These are phyloP conservation scores for Fusarium acutatum DNA, from an alignment of 2,329 filamentous ascomycete genomes.

Conservation along the genomic window DNA sequence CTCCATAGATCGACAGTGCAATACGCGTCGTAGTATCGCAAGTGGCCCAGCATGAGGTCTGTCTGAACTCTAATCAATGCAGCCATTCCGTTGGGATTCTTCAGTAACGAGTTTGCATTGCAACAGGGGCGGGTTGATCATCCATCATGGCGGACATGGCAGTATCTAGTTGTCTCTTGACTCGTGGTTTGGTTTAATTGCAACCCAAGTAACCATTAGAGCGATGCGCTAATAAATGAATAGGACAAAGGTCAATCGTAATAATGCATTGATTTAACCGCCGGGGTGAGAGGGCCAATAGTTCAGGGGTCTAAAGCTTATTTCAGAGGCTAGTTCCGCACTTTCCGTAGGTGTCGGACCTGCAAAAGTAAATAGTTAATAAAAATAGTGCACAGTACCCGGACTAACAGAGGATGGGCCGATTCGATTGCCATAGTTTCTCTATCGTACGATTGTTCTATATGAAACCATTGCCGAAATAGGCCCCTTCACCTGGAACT, in stretches of 20 bases:
- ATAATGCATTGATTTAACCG: accelerated
- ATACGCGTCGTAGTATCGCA: background rate
- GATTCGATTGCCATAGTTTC: too few species aligned
- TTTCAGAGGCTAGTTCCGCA: background rate
- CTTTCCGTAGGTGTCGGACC: background rate
- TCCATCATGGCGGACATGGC: too few species aligned
- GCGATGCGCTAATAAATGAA: background rate
- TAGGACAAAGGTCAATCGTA: background rate
- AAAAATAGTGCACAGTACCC: background rate
- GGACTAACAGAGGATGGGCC: background rate
- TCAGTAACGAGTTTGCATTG: background rate
- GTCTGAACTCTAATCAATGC: background rate
- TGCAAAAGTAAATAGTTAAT: background rate
- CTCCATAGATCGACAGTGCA: background rate
- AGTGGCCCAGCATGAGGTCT: background rate
- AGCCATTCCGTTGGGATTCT: too few species aligned
- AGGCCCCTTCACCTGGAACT: background rate
- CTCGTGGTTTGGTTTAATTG: background rate
- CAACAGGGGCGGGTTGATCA: background rate
- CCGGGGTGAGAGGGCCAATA: background rate
- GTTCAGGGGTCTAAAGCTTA: background rate
- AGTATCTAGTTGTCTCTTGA: background rate
- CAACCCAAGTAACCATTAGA: accelerated
- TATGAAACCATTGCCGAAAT: background rate
- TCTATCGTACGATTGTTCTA: background rate